A percentile compares a stretch with the other conserved stretches of the same genome.
Conservation (phyloP, 768 basidiomycete genomes). For the Leccinum truebloodii region DNA sequence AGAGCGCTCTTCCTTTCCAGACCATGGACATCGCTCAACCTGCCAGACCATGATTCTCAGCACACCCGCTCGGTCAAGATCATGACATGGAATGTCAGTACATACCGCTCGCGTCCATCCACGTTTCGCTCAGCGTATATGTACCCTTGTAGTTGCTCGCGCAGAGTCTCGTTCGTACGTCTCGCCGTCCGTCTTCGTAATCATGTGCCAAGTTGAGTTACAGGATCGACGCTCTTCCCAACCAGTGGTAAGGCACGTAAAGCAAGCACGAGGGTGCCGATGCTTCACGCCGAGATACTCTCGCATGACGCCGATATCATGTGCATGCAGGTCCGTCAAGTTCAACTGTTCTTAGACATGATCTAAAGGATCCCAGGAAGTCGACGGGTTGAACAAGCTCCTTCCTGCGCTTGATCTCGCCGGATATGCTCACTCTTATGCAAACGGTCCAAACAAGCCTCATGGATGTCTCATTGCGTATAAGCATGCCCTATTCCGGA, state of each 20-base stretch:
- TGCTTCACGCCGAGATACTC: conserved; percentile 77
- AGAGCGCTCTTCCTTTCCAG: conserved; percentile 20
- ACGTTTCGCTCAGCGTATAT: conserved; percentile 3
- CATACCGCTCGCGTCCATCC: neutral
- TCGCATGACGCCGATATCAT: conserved; percentile 75
- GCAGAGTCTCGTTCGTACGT: conserved; percentile 78
- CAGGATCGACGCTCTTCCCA: conserved; percentile 82
- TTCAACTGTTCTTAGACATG: neutral
- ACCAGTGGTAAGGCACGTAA: conserved; percentile 79
- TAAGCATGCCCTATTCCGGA: conserved; percentile 50
- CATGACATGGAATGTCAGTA: conserved; percentile 84
- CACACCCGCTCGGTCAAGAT: conserved; percentile 44
- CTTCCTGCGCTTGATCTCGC: conserved; percentile 63
- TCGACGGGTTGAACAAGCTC: conserved; percentile 76
- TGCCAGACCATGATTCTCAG: neutral
- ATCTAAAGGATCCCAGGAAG: conserved; percentile 58
- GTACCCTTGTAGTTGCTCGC: conserved; percentile 59
- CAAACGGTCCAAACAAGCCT: conserved; percentile 70
- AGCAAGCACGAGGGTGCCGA: conserved; percentile 66
- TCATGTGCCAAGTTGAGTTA: neutral
- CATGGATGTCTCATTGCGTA: conserved; percentile 88
- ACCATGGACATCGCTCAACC: conserved; percentile 38
- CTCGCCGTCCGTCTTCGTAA: neutral
- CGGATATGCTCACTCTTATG: conserved; percentile 65
- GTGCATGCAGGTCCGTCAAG: conserved; percentile 73